Evolutionary conservation across 2,329 filamentous ascomycete genomes (phyloP).

Genomic region (Zalaria obscura): DNA sequence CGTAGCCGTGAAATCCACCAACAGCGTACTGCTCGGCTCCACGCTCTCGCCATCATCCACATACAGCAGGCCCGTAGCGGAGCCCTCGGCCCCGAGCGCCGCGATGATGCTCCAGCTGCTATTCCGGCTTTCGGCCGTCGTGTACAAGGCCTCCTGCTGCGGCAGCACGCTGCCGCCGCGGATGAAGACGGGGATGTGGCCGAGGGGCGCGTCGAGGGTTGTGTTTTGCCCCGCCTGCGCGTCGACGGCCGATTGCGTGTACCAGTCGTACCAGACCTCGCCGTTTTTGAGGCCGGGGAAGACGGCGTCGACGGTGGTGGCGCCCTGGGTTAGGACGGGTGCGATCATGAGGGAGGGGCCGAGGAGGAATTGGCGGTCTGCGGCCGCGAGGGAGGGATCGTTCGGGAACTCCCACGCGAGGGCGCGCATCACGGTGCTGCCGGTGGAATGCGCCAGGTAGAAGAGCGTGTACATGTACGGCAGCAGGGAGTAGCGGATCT

Average conservation of each 20-base stretch:
- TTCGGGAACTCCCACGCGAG: slow-evolving; percentile 61
- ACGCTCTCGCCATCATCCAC: slow-evolving; percentile 63
- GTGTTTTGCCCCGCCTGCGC: slow-evolving; percentile 40
- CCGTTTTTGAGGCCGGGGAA: slow-evolving; percentile 51
- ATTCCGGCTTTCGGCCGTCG: slow-evolving; percentile 46
- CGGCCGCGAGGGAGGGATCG: slow-evolving; percentile 51
- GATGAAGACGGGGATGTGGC: slow-evolving; percentile 58
- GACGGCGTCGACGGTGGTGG: slow-evolving; percentile 47
- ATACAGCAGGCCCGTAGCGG: slow-evolving; percentile 50
- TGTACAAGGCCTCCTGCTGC: slow-evolving; percentile 53
- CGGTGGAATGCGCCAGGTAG: slow-evolving; percentile 49
- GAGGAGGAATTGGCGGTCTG: slow-evolving; percentile 59
- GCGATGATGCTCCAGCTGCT: slow-evolving; percentile 55
- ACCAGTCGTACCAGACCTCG: slow-evolving; percentile 68
- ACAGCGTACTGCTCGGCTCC: slow-evolving; percentile 38
- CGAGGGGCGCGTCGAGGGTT: slow-evolving; percentile 46
- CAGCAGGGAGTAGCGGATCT: slow-evolving; percentile 54
- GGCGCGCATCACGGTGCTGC: slow-evolving; percentile 58
- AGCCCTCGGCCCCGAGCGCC: slow-evolving; percentile 40
- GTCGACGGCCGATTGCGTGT: slow-evolving; percentile 45
- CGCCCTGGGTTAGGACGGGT: slow-evolving; percentile 51
- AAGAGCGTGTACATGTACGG: slow-evolving; percentile 68
- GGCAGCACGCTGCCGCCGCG: slow-evolving; percentile 56
- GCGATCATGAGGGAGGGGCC: slow-evolving; percentile 51
- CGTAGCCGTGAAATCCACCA: slow-evolving; percentile 37